Percentiles rank a stretch among this genome's conserved stretches.
phyloP scores from a whole-genome alignment of 371 early-diverging fungal genomes.

The Mucor saturninus region DNA sequence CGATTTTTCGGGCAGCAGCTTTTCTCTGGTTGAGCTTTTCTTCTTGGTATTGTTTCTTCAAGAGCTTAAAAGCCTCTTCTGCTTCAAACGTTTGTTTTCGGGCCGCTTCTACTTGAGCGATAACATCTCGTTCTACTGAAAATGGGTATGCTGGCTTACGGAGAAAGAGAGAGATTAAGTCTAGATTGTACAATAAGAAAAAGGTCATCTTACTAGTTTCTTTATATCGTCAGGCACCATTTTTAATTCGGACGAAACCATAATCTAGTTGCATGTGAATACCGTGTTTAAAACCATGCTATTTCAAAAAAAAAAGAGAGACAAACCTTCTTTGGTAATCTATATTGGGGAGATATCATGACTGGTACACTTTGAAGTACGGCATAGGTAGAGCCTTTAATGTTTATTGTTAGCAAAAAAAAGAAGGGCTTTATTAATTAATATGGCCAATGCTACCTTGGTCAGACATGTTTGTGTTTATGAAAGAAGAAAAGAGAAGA shows the following conservation, averaged over 20 bases:
- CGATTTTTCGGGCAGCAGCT: slow-evolving; percentile 58
- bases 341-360: slow-evolving; percentile 58
- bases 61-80: slow-evolving; percentile 21
- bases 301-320: background rate
- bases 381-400: slow-evolving; percentile 53
- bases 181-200: too few relatives aligned
- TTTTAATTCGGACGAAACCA: slow-evolving; percentile 38
- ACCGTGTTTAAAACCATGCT: too few relatives aligned
- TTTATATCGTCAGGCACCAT: slow-evolving; percentile 43
- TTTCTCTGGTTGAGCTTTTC: slow-evolving; percentile 50
- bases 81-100: slow-evolving; percentile 27
- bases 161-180: background rate
- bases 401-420: background rate
- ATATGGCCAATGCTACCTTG: background rate
- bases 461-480: slow-evolving; percentile 14
- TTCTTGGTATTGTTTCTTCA: slow-evolving; percentile 31
- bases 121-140: slow-evolving; percentile 46
- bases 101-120: slow-evolving; percentile 37
- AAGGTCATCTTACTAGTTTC: slow-evolving; percentile 34
- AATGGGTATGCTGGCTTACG: slow-evolving; percentile 42
- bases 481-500: slow-evolving; percentile 1
- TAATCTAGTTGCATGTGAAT: slow-evolving; percentile 23
- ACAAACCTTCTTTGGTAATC: slow-evolving; percentile 52
- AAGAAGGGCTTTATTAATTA: background rate
- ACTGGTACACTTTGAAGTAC: slow-evolving; percentile 56